Evolutionary conservation across 345 rosid species (phyloP), one percentile per base, ranked within the genome.

Genomic region (Excoecaria cochinchinensis): DNA sequence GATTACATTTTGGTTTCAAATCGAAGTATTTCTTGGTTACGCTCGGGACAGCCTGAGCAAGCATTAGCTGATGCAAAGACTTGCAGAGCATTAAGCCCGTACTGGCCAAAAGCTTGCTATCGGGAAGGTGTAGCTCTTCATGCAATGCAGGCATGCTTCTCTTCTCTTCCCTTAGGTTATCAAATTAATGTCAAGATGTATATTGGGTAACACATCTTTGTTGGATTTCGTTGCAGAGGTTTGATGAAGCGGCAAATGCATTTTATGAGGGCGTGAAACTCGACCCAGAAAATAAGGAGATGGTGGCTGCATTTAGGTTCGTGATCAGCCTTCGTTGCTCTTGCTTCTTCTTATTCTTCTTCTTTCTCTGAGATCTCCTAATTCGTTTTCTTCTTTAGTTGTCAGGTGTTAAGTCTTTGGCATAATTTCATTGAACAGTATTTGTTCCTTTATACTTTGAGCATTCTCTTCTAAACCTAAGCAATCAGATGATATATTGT

Each of bases 41-140:
- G 79, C 39, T 71, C 87, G 52, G 93, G 95, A 64, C 92, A 92
- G 77, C 84, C 90, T 55, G 95, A 91, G 40, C 90, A 86, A n/a
- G 97, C 99, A 11, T 83, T 92, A 69, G 80, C 87, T 8, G 99
- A 95, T 86, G 97, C 92, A 44, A 88, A 79, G 87, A 84, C 82
- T 31, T 95, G 95, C 75, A 87, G 90, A 86, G 86, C 80, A 80
- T 75, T 91, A 62, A 88, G 83, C 81, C 92, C 95, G 0, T 90
- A 91, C 70, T 92, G 97, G 97, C 77, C 95, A 47, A 92, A 95
- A 86, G 97, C 86, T 59, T 95, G 97, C 82, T 95, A 86, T 78
- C 86, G 97, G 75, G 99, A 92, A 88, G 99, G 99, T 12, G 91
- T 95, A 74, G 97, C 99, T 79, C 86, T 95, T 73, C 89, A 88